These are phyloP conservation scores for Gossypium gossypioides DNA, from an alignment of 441 rosid species.

Conservation along the genomic window DNA sequence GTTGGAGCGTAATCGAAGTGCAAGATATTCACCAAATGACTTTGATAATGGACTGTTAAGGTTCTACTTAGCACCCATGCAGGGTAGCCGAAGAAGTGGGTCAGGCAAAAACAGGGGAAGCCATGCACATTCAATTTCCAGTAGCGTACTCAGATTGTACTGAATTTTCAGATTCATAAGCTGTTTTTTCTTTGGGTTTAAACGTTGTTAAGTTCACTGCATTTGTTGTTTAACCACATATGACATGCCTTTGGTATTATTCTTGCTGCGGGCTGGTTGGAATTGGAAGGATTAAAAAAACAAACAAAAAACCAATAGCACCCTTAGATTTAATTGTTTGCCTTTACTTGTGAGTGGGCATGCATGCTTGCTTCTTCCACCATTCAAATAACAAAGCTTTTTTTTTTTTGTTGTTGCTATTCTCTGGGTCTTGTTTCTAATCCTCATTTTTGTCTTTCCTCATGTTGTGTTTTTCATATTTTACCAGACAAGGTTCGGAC, in stretches of 20 bases:
- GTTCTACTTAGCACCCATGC: conserved; percentile 68
- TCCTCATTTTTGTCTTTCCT: not conserved
- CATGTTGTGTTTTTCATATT: not conserved
- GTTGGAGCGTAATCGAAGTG: conserved; percentile 72
- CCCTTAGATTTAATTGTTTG: conserved; percentile 33
- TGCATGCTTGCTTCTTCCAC: conserved; percentile 15
- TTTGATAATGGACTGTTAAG: conserved; percentile 70
- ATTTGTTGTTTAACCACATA: conserved; percentile 24
- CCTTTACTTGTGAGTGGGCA: conserved; percentile 31
- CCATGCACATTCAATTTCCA: conserved; percentile 82
- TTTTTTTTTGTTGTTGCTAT: no score
- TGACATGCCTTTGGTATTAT: conserved; percentile 37
- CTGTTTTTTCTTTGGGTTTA: no score
- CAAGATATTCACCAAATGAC: conserved; percentile 69
- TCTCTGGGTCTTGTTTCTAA: not conserved
- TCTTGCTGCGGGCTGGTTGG: conserved; percentile 36
- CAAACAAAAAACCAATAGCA: conserved; percentile 18
- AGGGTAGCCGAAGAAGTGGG: conserved; percentile 58
- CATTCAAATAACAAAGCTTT: conserved; percentile 32
- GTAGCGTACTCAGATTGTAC: conserved; percentile 78
- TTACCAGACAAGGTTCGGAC: conserved; percentile 18
- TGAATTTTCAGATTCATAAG: conserved; percentile 24
- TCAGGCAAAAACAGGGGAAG: conserved; percentile 53
- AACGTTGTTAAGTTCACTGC: no score
- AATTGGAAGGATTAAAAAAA: no score